Conservation (phyloP, 805 yeast genomes). For the Candida sakaeoensis region DNA sequence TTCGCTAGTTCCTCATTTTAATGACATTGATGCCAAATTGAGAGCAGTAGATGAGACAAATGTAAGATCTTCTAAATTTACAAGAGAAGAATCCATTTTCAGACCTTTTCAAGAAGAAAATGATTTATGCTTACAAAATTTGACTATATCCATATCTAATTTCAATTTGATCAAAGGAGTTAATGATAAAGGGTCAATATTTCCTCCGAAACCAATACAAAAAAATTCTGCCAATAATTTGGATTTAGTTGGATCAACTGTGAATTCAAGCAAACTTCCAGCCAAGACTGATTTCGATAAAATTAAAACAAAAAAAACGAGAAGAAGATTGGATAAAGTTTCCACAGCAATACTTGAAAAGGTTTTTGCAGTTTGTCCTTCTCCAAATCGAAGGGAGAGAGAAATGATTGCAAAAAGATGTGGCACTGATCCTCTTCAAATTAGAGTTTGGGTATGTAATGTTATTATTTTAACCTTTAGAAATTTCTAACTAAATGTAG, state of each 20-base stretch:
- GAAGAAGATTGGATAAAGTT: conserved; percentile 3
- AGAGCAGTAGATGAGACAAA: background rate
- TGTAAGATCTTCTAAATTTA: background rate
- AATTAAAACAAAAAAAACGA: background rate
- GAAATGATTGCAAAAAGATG: conserved; percentile 24
- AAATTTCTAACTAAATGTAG: conserved; percentile 13
- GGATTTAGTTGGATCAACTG: too few relatives aligned
- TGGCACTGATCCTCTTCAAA: conserved; percentile 23
- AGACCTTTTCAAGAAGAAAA: background rate
- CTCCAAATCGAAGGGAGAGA: conserved; percentile 26
- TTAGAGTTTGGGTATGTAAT: conserved; percentile 32
- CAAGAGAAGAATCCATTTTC: background rate
- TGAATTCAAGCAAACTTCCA: too few relatives aligned
- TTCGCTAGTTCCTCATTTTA: background rate
- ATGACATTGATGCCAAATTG: background rate
- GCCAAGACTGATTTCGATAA: too few relatives aligned
- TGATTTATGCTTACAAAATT: conserved; percentile 3
- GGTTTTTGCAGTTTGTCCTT: conserved; percentile 7
- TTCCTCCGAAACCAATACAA: too few relatives aligned
- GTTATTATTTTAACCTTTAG: too few relatives aligned
- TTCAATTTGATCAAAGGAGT: too few relatives aligned
- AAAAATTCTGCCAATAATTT: too few relatives aligned
- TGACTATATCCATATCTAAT: background rate
- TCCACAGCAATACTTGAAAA: conserved; percentile 3
- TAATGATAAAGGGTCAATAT: too few relatives aligned